Conservation (phyloP, 2,329 filamentous ascomycete species). For the Lasiodiplodia sp. region DNA sequence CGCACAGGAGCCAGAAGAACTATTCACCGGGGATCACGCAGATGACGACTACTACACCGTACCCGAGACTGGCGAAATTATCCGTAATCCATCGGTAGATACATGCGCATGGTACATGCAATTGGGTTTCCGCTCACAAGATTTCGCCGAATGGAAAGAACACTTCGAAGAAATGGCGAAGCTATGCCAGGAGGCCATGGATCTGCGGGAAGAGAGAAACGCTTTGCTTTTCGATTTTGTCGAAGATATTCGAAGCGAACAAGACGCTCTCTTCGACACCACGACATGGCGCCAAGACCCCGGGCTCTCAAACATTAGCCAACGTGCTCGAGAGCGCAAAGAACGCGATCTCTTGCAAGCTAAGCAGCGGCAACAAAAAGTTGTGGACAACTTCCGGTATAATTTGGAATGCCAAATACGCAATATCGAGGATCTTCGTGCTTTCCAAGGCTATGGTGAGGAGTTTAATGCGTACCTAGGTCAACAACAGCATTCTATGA, state of each 20-base stretch:
- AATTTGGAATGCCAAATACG: background rate
- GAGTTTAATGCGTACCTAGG: background rate
- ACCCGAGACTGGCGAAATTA: background rate
- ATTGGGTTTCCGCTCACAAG: background rate
- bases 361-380: background rate
- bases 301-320: background rate
- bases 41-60: background rate
- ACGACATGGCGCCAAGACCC: accelerated
- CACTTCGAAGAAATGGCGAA: background rate
- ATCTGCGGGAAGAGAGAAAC: background rate
- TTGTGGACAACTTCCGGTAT: background rate
- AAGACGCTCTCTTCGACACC: background rate
- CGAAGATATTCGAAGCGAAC: background rate
- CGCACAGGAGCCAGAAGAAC: background rate
- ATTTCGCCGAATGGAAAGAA: background rate
- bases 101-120: background rate
- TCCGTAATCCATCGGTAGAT: too few species aligned
- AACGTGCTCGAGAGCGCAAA: background rate
- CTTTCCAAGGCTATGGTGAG: background rate
- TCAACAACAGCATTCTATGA: background rate
- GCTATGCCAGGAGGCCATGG: background rate
- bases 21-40: background rate
- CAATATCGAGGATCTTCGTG: background rate
- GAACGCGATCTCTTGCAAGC: background rate
- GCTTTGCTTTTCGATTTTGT: accelerated